Conservation (phyloP, 2,329 filamentous ascomycete species). For the Conoideocrella luteorostrata region DNA sequence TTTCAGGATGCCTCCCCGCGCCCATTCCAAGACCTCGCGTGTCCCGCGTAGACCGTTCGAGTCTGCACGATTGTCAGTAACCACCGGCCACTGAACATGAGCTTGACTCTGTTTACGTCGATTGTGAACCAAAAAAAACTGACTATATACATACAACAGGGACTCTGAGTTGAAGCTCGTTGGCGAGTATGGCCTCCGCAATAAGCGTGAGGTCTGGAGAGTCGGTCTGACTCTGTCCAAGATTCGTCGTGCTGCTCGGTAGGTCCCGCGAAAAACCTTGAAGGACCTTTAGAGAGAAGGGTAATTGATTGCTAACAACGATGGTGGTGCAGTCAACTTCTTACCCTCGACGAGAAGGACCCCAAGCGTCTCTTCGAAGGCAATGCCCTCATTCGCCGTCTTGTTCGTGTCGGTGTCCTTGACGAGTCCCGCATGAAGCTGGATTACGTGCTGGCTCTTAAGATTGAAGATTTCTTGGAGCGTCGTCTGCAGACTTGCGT, state of each 20-base stretch:
- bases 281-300: background rate
- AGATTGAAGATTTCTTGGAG: conserved; percentile 99
- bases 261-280: conserved; percentile 25
- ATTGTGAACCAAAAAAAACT: conserved; percentile 68
- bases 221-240: conserved; percentile 99
- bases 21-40: conserved; percentile 99
- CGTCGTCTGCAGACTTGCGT: conserved; percentile 99
- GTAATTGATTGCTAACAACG: conserved; percentile 17
- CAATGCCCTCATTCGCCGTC: conserved; percentile 99
- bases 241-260: conserved; percentile 99
- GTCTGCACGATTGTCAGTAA: conserved; percentile 99
- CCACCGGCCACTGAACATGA: conserved; percentile 93
- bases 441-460: conserved; percentile 99
- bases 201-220: conserved; percentile 99
- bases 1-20: conserved; percentile 40
- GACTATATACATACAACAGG: conserved; percentile 58
- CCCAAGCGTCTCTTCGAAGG: conserved; percentile 99
- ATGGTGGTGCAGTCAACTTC: conserved; percentile 84
- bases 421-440: conserved; percentile 99
- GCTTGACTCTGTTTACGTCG: conserved; percentile 98
- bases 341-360: conserved; percentile 99
- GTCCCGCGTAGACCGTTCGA: conserved; percentile 97
- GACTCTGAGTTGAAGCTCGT: conserved; percentile 99
- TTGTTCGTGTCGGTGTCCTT: conserved; percentile 98
- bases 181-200: conserved; percentile 98